phyloP scores from a whole-genome alignment of 306 rosid genomes.

The Mimosa bimucronata region DNA sequence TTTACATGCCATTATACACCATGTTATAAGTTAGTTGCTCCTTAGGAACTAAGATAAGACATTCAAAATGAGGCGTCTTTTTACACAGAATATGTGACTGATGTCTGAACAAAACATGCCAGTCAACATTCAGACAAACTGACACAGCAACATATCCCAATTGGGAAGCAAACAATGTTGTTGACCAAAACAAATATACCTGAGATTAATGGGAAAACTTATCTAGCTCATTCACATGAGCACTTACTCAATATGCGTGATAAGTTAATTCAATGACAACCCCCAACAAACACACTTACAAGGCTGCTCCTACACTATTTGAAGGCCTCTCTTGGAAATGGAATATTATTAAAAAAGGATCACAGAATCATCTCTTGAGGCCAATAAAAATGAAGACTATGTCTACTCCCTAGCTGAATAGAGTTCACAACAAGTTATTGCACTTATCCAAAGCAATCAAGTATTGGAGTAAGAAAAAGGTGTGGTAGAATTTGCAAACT shows the following conservation, averaged over 20 bases:
- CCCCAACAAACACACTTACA: background rate
- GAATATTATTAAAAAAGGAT: background rate
- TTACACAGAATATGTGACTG: background rate
- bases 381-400: background rate
- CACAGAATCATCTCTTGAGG: background rate
- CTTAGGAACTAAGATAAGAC: background rate
- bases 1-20: background rate
- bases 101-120: background rate
- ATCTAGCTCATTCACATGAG: background rate
- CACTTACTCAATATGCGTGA: background rate
- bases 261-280: background rate
- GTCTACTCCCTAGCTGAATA: background rate
- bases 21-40: background rate
- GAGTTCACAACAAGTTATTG: background rate
- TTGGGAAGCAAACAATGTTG: background rate
- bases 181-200: background rate
- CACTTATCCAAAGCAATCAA: background rate
- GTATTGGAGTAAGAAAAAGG: background rate
- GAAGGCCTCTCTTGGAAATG: background rate
- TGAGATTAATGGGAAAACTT: background rate
- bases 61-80: background rate
- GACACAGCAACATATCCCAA: background rate
- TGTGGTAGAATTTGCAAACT: background rate
- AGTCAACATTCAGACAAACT: background rate
- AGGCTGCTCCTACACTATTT: background rate